phyloP scores from a whole-genome alignment of 495 filamentous ascomycete species.

The Tuber melanosporum region DNA sequence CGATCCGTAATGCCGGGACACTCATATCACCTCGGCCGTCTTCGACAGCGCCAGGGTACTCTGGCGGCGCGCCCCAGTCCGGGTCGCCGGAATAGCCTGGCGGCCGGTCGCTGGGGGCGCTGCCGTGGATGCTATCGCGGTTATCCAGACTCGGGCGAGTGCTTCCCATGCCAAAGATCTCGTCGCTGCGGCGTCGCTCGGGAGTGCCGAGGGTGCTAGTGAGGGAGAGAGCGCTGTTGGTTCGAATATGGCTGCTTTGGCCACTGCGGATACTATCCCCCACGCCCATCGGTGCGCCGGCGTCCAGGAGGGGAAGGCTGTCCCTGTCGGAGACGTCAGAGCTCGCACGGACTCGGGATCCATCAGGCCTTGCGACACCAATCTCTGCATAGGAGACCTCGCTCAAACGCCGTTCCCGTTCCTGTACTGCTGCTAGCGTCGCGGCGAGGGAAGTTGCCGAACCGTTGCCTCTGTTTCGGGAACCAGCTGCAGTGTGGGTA shows the following conservation, averaged over 20 bases:
- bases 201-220: slow-evolving; percentile 8
- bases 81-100: slow-evolving; percentile 25
- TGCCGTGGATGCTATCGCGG: slow-evolving; percentile 13
- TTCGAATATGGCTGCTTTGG: slow-evolving; percentile 10
- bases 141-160: slow-evolving; percentile 17
- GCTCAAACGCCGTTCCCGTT: slow-evolving; percentile 67
- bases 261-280: slow-evolving; percentile 24
- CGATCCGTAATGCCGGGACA: slow-evolving; percentile 25
- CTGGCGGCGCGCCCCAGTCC: slow-evolving; percentile 19
- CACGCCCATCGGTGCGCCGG: slow-evolving; percentile 35
- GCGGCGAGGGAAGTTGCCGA: slow-evolving; percentile 24
- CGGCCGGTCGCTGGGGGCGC: slow-evolving; percentile 17
- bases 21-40: slow-evolving; percentile 12
- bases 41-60: slow-evolving; percentile 12
- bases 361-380: slow-evolving; percentile 82
- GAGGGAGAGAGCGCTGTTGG: slow-evolving; percentile 4
- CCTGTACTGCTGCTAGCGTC: slow-evolving; percentile 39
- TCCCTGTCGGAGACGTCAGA: slow-evolving; percentile 34
- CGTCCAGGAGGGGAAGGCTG: slow-evolving; percentile 30
- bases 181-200: slow-evolving; percentile 24
- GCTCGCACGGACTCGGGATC: slow-evolving; percentile 70
- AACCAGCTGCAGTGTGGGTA: slow-evolving; percentile 42
- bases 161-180: slow-evolving; percentile 28
- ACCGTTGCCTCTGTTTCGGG: slow-evolving; percentile 18
- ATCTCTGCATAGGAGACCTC: slow-evolving; percentile 80